Percentiles rank a stretch among this genome's conserved stretches.
Evolutionary conservation across 2,329 filamentous ascomycete genomes (phyloP).

Genomic region (Xylariomycetidae sp.): DNA sequence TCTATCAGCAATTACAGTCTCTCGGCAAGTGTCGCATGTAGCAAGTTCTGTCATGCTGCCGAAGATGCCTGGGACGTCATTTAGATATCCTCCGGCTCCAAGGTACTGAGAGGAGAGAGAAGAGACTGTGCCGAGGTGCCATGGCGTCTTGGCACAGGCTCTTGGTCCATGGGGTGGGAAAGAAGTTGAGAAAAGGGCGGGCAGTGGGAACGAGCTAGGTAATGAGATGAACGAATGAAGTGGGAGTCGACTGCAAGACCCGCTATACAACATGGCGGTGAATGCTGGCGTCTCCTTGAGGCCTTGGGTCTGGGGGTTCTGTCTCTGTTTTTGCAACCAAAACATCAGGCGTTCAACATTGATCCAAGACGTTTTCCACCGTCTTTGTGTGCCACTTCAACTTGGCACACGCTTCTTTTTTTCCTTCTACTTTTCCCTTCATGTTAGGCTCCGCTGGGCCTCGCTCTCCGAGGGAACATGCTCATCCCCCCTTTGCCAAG

Average conservation of each 20-base stretch:
- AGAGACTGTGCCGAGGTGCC: constrained; percentile 1
- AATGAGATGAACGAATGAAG: constrained; percentile 21
- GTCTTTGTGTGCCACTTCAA: constrained; percentile 62
- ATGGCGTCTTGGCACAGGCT: neutral
- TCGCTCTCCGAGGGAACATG: too few relatives aligned
- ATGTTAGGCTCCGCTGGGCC: too few relatives aligned
- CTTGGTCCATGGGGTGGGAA: too few relatives aligned
- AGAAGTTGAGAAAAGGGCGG: constrained; percentile 14
- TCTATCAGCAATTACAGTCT: constrained; percentile 98
- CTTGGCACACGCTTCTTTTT: constrained; percentile 46
- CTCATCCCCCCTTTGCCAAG: too few relatives aligned
- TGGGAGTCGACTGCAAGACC: constrained; percentile 34
- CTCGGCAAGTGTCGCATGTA: constrained; percentile 95
- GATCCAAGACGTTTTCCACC: constrained; percentile 62
- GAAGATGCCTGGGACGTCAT: constrained; percentile 95
- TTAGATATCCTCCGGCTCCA: constrained; percentile 39
- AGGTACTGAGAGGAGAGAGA: constrained; percentile 5
- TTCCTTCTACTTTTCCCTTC: constrained; percentile 23
- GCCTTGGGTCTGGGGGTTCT: constrained; percentile 65
- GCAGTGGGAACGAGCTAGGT: constrained; percentile 26
- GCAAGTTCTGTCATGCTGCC: constrained; percentile 98
- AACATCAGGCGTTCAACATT: constrained; percentile 75
- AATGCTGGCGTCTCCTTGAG: constrained; percentile 38
- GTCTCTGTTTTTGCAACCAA: constrained; percentile 83
- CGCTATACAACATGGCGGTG: constrained; percentile 71